A percentile compares a stretch with the other conserved stretches of the same genome.
Evolutionary conservation across 768 basidiomycete genomes (phyloP).

Genomic region (Mycena venus): DNA sequence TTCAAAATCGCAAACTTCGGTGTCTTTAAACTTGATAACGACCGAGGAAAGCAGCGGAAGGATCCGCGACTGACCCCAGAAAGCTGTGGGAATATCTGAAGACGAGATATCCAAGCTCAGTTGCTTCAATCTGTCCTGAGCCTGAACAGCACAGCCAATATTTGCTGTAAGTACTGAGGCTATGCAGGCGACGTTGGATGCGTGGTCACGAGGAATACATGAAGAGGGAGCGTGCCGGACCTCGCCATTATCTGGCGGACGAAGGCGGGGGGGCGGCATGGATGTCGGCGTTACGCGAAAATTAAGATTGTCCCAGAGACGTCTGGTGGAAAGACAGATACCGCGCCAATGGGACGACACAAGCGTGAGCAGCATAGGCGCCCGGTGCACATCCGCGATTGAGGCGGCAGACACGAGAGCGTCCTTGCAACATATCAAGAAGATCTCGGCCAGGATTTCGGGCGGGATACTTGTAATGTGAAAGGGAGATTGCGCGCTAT

Average conservation of each 20-base stretch:
- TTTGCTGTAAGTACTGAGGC: not conserved
- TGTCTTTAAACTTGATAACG: not conserved
- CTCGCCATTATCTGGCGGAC: not conserved
- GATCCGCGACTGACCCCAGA: too few species aligned
- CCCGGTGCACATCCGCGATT: not conserved
- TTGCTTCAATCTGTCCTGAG: not conserved
- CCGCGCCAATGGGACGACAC: not conserved
- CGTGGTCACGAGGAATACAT: not conserved
- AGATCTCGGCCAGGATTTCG: not conserved
- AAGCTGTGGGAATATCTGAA: too few species aligned
- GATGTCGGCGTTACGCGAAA: not conserved
- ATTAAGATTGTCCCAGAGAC: not conserved
- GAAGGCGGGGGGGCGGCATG: not conserved
- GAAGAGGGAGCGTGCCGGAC: not conserved
- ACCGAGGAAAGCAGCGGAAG: not conserved
- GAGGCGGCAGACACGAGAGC: not conserved
- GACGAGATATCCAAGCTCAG: too few species aligned
- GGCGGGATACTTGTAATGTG: too few species aligned
- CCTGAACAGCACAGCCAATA: not conserved
- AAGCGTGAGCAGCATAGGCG: not conserved
- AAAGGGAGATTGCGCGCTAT: too few species aligned
- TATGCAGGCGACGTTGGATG: not conserved
- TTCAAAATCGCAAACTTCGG: not conserved
- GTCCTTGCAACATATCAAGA: not conserved
- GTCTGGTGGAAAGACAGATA: not conserved